Base-by-base conservation (phyloP, 352 stramenopile species). In the Phytophthora citrophthora region DNA sequence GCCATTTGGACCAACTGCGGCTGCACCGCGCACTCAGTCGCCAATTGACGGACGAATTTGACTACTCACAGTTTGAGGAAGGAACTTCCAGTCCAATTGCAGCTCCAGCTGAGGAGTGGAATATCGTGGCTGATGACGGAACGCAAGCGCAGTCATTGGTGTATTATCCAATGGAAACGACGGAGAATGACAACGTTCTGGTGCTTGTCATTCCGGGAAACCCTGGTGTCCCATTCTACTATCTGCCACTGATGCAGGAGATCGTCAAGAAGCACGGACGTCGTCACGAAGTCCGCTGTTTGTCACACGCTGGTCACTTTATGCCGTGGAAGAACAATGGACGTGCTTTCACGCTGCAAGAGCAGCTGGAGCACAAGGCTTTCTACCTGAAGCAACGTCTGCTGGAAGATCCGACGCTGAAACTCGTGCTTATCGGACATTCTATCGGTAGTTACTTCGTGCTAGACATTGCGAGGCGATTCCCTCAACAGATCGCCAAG, bases 121-220 rank as follows among this genome's bases (percentile, higher is more conserved):
- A 79, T 46, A 61, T 86, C 24, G 62, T 88, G 26, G 45, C 52
- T 2, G 36, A 65, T 15, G 74, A 87, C 46, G 78, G 76, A n/a
- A 66, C 61, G 8, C 64, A 77, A 44, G 62, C 63, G 5, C 64
- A 69, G 39, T 90, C 81, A 54, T 58, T 90, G 29, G 81, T 83
- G 32, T 87, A 79, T 46, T 77, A 82, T 23, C 51, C 55, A 1
- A 57, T 50, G 24, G 18, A 74, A 31, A 24, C 29, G n/a, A 18
- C 29, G 2, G 51, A 61, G 16, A 31, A 5, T 11, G 29, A 68
- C 46, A 79, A 89, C 9, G 49, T 75, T 29, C 65, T 91, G 34
- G 76, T 93, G 54, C 66, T 91, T 11, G 61, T 93, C 18, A 61
- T 91, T 10, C 84, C 84, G 0, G 84, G 84, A 4, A 93, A 93